A percentile compares a stretch with the other conserved stretches of the same genome.
phyloP scores from a whole-genome alignment of 2,329 filamentous ascomycete genomes.

The Pyricularia sp. region DNA sequence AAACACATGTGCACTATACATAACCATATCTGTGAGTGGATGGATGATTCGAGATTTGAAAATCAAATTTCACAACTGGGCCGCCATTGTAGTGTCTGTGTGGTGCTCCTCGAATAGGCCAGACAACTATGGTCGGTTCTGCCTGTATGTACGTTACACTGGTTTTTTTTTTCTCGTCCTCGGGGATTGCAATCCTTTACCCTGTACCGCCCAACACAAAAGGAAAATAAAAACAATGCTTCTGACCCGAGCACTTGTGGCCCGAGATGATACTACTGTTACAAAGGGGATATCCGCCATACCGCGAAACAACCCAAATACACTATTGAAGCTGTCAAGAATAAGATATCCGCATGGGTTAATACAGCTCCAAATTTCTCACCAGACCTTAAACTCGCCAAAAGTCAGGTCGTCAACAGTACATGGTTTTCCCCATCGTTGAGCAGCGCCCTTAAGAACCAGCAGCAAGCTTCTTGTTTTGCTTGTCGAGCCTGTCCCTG shows the following conservation, averaged over 20 bases:
- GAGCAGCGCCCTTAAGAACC: neutral
- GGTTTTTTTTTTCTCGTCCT: neutral
- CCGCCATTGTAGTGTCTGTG: neutral
- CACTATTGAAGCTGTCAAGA: neutral
- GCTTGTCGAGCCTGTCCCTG: constrained; percentile 33
- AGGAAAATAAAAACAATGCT: neutral
- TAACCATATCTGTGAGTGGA: neutral
- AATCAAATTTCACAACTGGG: neutral
- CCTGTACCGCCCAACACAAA: neutral
- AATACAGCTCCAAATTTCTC: neutral
- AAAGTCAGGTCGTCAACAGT: neutral
- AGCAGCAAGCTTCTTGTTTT: constrained; percentile 23
- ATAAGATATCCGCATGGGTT: neutral
- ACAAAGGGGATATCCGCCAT: neutral
- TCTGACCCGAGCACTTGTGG: neutral
- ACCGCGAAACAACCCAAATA: neutral
- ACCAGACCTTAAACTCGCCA: neutral
- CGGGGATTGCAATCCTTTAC: neutral
- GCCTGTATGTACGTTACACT: neutral
- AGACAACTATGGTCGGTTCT: neutral
- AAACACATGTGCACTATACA: neutral
- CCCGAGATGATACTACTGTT: neutral
- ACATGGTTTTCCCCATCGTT: neutral
- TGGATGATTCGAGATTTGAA: too few relatives aligned
- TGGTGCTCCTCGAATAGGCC: neutral